These are phyloP conservation scores for Conticribra guillardii DNA, from an alignment of 108 stramenopile species.

Conservation along the genomic window DNA sequence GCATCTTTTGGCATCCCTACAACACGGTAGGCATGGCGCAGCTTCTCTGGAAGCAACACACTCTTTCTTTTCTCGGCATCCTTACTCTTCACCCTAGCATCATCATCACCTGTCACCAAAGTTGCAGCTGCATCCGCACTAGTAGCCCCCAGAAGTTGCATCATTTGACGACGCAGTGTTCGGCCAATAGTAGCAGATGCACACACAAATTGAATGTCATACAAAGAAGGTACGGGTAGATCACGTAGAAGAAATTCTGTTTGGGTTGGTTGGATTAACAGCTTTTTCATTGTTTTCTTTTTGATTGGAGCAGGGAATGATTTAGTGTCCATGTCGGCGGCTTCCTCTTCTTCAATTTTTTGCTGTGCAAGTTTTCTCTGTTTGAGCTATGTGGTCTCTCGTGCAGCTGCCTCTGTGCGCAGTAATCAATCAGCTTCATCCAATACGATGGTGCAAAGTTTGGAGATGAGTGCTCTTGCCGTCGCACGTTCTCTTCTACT, in stretches of 20 bases:
- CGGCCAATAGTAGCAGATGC: slow-evolving; percentile 78
- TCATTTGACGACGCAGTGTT: slow-evolving; percentile 72
- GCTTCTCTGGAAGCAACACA: slow-evolving; percentile 60
- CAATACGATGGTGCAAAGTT: slow-evolving; percentile 62
- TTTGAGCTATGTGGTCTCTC: slow-evolving; percentile 39
- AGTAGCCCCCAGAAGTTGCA: slow-evolving; percentile 62
- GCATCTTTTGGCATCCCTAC: slow-evolving; percentile 5
- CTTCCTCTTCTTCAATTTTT: not conserved
- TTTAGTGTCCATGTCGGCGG: slow-evolving; percentile 7
- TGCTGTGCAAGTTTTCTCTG: slow-evolving; percentile 33
- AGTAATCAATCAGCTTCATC: slow-evolving; percentile 83
- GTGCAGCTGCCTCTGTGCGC: slow-evolving; percentile 61
- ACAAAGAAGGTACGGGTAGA: slow-evolving; percentile 38
- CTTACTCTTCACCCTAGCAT: slow-evolving; percentile 65
- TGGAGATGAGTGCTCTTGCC: slow-evolving; percentile 38
- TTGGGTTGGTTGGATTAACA: slow-evolving; percentile 44
- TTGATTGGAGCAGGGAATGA: slow-evolving; percentile 3
- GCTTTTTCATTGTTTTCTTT: slow-evolving; percentile 32
- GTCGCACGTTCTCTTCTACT: slow-evolving; percentile 27
- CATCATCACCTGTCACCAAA: slow-evolving; percentile 66
- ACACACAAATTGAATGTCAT: slow-evolving; percentile 65
- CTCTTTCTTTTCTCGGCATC: slow-evolving; percentile 54
- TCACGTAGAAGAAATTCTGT: slow-evolving; percentile 49
- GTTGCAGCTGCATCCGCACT: slow-evolving; percentile 71
- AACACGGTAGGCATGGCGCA: slow-evolving; percentile 57